Base-by-base conservation (phyloP, 805 yeast genomes). In the Ogataea dorogensis region DNA sequence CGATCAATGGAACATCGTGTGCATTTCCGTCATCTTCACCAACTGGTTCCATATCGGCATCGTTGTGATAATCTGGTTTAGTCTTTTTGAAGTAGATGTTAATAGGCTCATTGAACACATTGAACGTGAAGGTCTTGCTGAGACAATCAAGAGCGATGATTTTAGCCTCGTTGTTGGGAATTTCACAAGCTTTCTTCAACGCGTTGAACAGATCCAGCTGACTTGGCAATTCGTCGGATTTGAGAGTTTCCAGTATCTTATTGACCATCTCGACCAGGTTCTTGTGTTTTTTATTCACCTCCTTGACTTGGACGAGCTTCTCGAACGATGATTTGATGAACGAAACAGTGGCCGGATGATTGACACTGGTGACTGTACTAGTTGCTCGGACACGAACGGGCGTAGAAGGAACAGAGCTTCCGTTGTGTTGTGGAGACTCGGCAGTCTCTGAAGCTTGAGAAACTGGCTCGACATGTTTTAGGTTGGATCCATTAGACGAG, bases 81-180 rank as follows among this genome's bases (percentile, higher is more conserved):
- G 33, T 38, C 16, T 38, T 48, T 43, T 40, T 46, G 63, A 70
- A 35, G 65, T 66, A 66, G 27, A 74, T 65, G 13, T 77, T 80
- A 15, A 67, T 58, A 16, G 76, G 69, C 27, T 75, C 71, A 38
- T 73, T 85, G 53, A 89, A 82, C 35, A 81, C 75, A 23, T 87
- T 82, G 56, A 86, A 86, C n/a, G 94, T 84, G 59, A 89, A 86
- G 13, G 88, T 70, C 58, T 89, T 93, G 36, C 95, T 85, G 39
- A 93, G 73, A 45, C 91, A 75, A 56, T 91, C 97, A 46, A 91
- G 68, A 1, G 97, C 87, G 28, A 73, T 69, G 12, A 81, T 71
- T 49, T 84, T 83, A 28, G 86, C 71, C 10, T 78, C 86, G 22
- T 70, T 68, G 40, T 73, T 77, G 17, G 77, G 65, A 9, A 81